These are phyloP conservation scores for Fusarium coffeatum DNA, from an alignment of 2,329 filamentous ascomycete genomes.

Conservation along the genomic window DNA sequence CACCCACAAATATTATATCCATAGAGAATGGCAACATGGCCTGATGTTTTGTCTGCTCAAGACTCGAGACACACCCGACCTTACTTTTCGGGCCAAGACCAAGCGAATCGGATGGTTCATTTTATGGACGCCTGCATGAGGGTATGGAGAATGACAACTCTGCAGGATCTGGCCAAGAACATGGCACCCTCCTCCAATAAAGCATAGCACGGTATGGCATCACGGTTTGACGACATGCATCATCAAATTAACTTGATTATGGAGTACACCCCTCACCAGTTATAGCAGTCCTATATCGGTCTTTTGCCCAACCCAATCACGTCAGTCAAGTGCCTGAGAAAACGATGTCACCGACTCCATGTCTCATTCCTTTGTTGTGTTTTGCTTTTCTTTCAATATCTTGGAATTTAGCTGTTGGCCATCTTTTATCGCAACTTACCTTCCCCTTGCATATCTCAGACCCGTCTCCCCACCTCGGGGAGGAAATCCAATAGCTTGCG, in stretches of 20 bases:
- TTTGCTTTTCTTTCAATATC: slow-evolving; percentile 29
- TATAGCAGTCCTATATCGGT: not conserved
- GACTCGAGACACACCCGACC: slow-evolving; percentile 2
- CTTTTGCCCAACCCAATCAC: slow-evolving; percentile 27
- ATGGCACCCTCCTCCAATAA: not conserved
- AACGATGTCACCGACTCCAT: slow-evolving; percentile 7
- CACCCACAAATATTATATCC: not conserved
- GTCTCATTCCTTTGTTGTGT: slow-evolving; percentile 1
- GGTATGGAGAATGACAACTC: slow-evolving; percentile 17
- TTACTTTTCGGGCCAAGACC: not conserved
- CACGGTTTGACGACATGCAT: slow-evolving; percentile 2
- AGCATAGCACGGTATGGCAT: slow-evolving; percentile 1
- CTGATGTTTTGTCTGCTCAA: not conserved
- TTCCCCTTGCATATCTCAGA: slow-evolving; percentile 32
- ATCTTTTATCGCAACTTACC: slow-evolving; percentile 5
- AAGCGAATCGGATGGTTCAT: not conserved
- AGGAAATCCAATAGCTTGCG: slow-evolving; percentile 5
- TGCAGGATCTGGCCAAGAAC: slow-evolving; percentile 9
- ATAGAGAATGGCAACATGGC: slow-evolving; percentile 4
- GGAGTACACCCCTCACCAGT: slow-evolving; percentile 1
- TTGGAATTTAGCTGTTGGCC: slow-evolving; percentile 7
- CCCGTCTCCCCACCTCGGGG: slow-evolving; percentile 27
- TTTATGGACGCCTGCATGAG: not conserved
- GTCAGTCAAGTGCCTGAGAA: slow-evolving; percentile 32
- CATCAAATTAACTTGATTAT: slow-evolving; percentile 1